Evolutionary conservation across 306 rosid species (phyloP).

Genomic region (Canavalia gladiata): DNA sequence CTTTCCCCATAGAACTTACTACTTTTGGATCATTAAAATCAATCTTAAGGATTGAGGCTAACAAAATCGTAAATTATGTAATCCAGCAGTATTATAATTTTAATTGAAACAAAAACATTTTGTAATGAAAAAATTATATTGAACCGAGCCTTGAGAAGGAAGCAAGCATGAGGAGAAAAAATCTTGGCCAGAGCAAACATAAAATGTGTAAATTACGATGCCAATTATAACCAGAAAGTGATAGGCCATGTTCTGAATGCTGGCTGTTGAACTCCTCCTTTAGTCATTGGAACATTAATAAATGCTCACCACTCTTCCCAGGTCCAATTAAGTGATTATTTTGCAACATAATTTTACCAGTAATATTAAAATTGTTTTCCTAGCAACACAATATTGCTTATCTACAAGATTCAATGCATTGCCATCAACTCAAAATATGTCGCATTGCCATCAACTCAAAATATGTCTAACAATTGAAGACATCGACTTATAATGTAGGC

Average conservation of each 20-base stretch:
- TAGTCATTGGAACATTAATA: constrained; percentile 8
- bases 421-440: constrained; percentile 27
- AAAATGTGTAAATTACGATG: not conserved
- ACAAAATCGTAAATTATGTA: no score
- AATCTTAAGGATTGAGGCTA: no score
- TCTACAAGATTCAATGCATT: constrained; percentile 26
- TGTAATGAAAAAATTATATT: not conserved
- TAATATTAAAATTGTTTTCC: constrained; percentile 5
- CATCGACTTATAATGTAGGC: constrained; percentile 17
- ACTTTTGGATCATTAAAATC: no score
- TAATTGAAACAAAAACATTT: not conserved
- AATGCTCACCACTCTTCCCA: constrained; percentile 10
- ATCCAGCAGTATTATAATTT: not conserved
- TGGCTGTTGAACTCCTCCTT: constrained; percentile 27
- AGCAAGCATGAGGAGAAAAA: not conserved
- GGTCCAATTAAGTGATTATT: constrained; percentile 20
- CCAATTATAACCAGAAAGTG: constrained; percentile 15
- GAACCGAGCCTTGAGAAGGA: constrained; percentile 14
- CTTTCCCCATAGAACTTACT: no score
- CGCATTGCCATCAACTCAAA: constrained; percentile 9
- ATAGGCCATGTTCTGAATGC: constrained; percentile 8
- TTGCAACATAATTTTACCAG: constrained; percentile 30
- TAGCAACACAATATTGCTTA: constrained; percentile 11
- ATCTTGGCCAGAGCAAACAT: constrained; percentile 21
- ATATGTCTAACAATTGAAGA: constrained; percentile 30